These are phyloP conservation scores for Suillus americanus DNA, from an alignment of 768 basidiomycete genomes.

Conservation along the genomic window DNA sequence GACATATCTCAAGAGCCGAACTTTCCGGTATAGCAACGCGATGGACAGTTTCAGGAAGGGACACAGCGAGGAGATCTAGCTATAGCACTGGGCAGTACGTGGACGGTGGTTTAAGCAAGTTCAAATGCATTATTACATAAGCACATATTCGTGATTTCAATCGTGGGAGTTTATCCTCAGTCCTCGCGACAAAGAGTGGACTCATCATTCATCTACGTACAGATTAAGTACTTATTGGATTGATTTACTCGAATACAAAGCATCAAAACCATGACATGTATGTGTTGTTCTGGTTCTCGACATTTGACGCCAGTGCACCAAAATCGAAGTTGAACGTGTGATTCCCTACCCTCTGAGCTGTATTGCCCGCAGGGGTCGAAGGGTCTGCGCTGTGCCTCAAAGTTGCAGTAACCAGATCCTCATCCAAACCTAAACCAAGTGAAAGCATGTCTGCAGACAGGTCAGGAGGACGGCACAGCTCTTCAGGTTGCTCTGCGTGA, in stretches of 20 bases:
- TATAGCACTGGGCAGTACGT: background rate
- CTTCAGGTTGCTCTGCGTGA: slow-evolving; percentile 19
- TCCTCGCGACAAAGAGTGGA: background rate
- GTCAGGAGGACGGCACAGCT: slow-evolving; percentile 20
- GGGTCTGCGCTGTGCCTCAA: slow-evolving; percentile 18
- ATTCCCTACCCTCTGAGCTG: slow-evolving; percentile 45
- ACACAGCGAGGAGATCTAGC: background rate
- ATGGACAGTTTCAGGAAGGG: background rate
- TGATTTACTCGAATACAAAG: background rate
- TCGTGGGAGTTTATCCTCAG: background rate
- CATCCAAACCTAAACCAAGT: slow-evolving; percentile 29
- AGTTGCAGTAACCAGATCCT: slow-evolving; percentile 22
- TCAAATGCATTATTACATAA: slow-evolving; percentile 24
- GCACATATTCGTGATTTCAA: background rate
- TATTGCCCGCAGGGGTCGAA: slow-evolving; percentile 18
- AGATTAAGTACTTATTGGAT: background rate
- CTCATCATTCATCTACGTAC: background rate
- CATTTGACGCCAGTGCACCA: slow-evolving; percentile 53
- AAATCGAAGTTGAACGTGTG: slow-evolving; percentile 63
- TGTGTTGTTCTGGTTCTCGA: slow-evolving; percentile 53
- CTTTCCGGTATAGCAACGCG: background rate
- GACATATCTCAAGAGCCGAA: slow-evolving; percentile 44
- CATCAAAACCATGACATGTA: slow-evolving; percentile 70
- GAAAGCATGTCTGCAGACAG: slow-evolving; percentile 34
- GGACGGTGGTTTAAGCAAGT: background rate